A percentile compares a stretch with the other conserved stretches of the same genome.
phyloP scores from a whole-genome alignment of 805 yeast genomes.

The Wickerhamiella australiensis region DNA sequence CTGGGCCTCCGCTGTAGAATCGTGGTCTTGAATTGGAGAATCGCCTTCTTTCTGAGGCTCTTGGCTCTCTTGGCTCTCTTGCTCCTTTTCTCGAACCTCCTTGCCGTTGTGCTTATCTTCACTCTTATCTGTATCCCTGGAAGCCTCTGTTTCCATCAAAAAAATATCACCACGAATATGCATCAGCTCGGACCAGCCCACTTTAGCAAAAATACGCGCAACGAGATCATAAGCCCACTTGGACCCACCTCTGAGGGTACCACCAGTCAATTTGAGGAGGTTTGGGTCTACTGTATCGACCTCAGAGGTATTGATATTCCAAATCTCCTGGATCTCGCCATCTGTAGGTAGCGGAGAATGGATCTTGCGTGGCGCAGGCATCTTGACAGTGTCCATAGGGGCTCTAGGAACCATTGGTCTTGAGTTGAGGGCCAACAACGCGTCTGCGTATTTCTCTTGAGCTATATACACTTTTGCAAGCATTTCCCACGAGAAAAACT shows the following conservation, averaged over 20 bases:
- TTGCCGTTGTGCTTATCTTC: no score
- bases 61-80: neutral
- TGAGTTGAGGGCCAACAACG: conserved; percentile 57
- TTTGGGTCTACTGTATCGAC: conserved; percentile 34
- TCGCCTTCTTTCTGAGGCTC: no score
- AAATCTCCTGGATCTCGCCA: conserved; percentile 40
- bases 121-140: neutral
- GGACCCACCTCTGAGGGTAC: conserved; percentile 42
- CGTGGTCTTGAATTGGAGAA: no score
- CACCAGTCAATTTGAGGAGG: conserved; percentile 40
- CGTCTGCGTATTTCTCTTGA: conserved; percentile 42
- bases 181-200: conserved; percentile 78
- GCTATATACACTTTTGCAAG: conserved; percentile 50
- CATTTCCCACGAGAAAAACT: conserved; percentile 59
- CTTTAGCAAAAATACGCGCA: conserved; percentile 49
- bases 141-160: conserved; percentile 66
- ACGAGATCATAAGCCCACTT: conserved; percentile 55
- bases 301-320: conserved; percentile 31
- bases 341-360: conserved; percentile 43
- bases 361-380: conserved; percentile 35
- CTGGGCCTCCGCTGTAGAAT: no score
- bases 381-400: conserved; percentile 35
- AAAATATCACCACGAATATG: conserved; percentile 56
- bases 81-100: no score
- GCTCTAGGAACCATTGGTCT: conserved; percentile 53